phyloP scores from a whole-genome alignment of 78 protist genomes.

The Dictyostelium discoideum region dicty_2.7 NC_007088.5:476001-476500 shows the following conservation, averaged over 20 bases:
- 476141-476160: too few species aligned
- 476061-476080: background rate
- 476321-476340: background rate
- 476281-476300: too few species aligned
- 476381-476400: background rate
- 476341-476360: background rate
- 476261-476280: too few species aligned
- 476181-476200: too few species aligned
- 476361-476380: background rate
- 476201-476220: too few species aligned
- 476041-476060: background rate
- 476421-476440: background rate
- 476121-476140: background rate
- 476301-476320: too few species aligned
- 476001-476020: background rate
- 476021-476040: background rate
- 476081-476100: too few species aligned
- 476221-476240: too few species aligned
- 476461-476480: too few species aligned
- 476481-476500: background rate
- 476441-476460: background rate
- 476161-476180: background rate
- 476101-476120: too few species aligned
- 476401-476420: background rate
- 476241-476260: too few species aligned